These are phyloP conservation scores for Collybia nuda DNA, from an alignment of 768 basidiomycete species.

Conservation along the genomic window DNA sequence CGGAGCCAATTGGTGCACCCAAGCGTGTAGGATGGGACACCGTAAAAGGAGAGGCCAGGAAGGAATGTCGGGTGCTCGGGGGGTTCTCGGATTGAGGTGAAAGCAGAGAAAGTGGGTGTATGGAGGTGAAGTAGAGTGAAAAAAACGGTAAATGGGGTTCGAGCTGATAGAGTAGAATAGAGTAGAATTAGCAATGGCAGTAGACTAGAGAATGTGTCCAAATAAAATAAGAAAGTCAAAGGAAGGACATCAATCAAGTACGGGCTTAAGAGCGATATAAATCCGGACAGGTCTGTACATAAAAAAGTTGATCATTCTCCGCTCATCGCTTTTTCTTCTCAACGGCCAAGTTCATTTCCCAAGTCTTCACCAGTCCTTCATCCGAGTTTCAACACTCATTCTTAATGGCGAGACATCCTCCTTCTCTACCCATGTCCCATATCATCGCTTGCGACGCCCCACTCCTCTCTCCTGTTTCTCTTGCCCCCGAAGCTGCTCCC, in stretches of 20 bases:
- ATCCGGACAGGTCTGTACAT: conserved; percentile 25
- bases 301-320: conserved; percentile 22
- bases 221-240: too few species aligned
- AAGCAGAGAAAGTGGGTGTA: too few species aligned
- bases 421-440: conserved; percentile 51
- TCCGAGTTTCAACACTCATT: conserved; percentile 9
- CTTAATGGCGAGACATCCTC: conserved; percentile 24
- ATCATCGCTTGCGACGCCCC: conserved; percentile 59
- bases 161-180: not conserved
- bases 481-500: conserved; percentile 31
- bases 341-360: too few species aligned
- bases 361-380: conserved; percentile 1
- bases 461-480: conserved; percentile 50
- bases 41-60: conserved; percentile 10
- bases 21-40: conserved; percentile 15
- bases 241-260: too few species aligned
- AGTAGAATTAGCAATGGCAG: conserved; percentile 7
- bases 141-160: too few species aligned
- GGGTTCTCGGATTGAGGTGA: too few species aligned
- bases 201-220: not conserved
- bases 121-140: not conserved
- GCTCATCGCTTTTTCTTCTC: too few species aligned
- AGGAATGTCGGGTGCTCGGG: not conserved
- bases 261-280: conserved; percentile 27
- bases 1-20: not conserved